phyloP scores from a whole-genome alignment of 2,329 filamentous ascomycete species.

The Sarocladiaceae sp. region DNA sequence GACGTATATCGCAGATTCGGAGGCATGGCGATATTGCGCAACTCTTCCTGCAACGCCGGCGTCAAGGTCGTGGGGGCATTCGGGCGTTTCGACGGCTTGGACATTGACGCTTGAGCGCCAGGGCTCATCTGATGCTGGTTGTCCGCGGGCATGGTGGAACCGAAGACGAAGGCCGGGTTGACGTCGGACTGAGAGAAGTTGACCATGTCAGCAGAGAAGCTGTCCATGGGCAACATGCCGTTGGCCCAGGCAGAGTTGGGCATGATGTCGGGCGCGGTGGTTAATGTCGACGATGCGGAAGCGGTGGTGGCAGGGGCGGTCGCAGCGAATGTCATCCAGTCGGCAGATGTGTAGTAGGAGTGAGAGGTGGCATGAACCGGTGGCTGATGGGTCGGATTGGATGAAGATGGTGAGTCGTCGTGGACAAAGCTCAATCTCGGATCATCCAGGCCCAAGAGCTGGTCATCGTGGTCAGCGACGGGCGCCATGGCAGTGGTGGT shows the following conservation, averaged over 20 bases:
- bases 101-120: constrained; percentile 21
- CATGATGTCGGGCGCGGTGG: constrained; percentile 25
- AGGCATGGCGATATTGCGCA: constrained; percentile 60
- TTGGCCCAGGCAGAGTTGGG: constrained; percentile 18
- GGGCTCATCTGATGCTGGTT: constrained; percentile 23
- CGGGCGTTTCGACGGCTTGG: background rate
- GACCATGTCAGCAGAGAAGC: constrained; percentile 9
- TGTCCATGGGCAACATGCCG: constrained; percentile 8
- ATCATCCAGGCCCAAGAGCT: constrained; percentile 40
- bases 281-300: constrained; percentile 35
- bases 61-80: constrained; percentile 36
- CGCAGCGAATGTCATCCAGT: constrained; percentile 32
- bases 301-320: constrained; percentile 34
- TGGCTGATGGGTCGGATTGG: too few species aligned
- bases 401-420: constrained; percentile 22
- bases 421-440: constrained; percentile 31
- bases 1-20: constrained; percentile 54
- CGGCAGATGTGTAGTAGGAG: constrained; percentile 21
- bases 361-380: constrained; percentile 26
- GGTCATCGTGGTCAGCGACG: constrained; percentile 13
- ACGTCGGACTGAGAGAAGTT: constrained; percentile 26
- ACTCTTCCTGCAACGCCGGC: constrained; percentile 52
- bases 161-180: constrained; percentile 29
- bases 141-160: constrained; percentile 20
- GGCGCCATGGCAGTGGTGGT: constrained; percentile 7